Base-by-base conservation (phyloP, 75 land plant species). In the Ceratopteris richardii region DNA sequence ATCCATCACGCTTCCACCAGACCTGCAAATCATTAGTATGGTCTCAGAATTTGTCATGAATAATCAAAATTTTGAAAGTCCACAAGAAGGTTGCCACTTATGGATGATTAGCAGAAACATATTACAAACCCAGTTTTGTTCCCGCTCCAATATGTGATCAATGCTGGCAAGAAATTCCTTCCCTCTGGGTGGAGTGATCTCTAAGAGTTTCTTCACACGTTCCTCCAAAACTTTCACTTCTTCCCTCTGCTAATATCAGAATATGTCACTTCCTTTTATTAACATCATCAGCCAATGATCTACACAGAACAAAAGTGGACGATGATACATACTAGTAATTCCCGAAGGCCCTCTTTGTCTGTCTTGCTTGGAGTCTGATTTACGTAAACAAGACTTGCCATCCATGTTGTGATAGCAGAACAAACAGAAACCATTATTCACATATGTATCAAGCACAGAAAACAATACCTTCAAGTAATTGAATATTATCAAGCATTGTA, bases 1-100 rank as follows among this genome's bases (percentile, higher is more conserved):
- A 95, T 37, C 88, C 96, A 78, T 95, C 99, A 23, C 96, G 83
- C 64, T 95, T 95, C 99, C 99, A 95, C 96, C 96, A 90, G 14
- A 95, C 92, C 96, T 90, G 56, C 7, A 16, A 63, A 33, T 33
- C 37, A 33, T 4, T 33, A 3, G 9, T 33, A 33, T 33, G 9
- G 37, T 33, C 3, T 33, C 3, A 33, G 37, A 3, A 33, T 33
- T 33, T 33, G 37, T 3, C n/a, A n/a, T n/a, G n/a, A n/a, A n/a
- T n/a, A n/a, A n/a, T n/a, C n/a, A n/a, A n/a, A n/a, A n/a, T n/a
- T n/a, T n/a, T n/a, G n/a, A n/a, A n/a, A n/a, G n/a, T n/a, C n/a
- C n/a, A n/a, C n/a, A n/a, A n/a, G n/a, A n/a, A n/a, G n/a, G n/a
- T n/a, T n/a, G n/a, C n/a, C n/a, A n/a, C n/a, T n/a, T n/a, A n/a